These are phyloP conservation scores for Calonectria multiphialidica DNA, from an alignment of 2,329 filamentous ascomycete genomes.

Conservation along the genomic window DNA sequence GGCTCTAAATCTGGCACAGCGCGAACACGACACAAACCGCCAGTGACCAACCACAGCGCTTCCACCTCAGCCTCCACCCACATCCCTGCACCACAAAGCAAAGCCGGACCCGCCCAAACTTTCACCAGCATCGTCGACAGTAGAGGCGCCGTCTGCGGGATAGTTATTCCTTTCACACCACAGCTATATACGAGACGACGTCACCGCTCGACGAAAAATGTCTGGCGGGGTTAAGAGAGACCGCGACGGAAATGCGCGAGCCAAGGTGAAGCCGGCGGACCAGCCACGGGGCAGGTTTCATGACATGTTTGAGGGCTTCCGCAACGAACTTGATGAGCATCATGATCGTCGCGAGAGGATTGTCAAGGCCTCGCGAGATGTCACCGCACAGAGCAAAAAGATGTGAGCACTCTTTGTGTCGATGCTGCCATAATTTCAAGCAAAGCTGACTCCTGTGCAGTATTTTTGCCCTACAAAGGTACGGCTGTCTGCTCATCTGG, in stretches of 20 bases:
- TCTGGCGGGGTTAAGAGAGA: slow-evolving; percentile 65
- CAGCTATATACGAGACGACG: slow-evolving; percentile 23
- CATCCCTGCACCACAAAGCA: slow-evolving; percentile 36
- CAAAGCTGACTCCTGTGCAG: slow-evolving; percentile 37
- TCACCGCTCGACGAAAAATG: slow-evolving; percentile 34
- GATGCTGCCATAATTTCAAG: neutral
- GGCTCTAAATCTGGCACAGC: slow-evolving; percentile 20
- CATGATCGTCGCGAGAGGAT: slow-evolving; percentile 92
- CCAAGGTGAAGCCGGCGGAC: slow-evolving; percentile 51
- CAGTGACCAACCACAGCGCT: slow-evolving; percentile 31
- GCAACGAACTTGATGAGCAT: slow-evolving; percentile 91
- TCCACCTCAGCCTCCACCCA: slow-evolving; percentile 24
- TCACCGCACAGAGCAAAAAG: slow-evolving; percentile 96
- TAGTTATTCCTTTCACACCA: slow-evolving; percentile 8
- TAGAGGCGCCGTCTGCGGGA: neutral
- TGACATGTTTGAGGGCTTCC: slow-evolving; percentile 87
- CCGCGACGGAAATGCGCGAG: slow-evolving; percentile 61
- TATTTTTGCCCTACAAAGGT: slow-evolving; percentile 57
- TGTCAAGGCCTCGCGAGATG: slow-evolving; percentile 91
- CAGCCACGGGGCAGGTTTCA: slow-evolving; percentile 62
- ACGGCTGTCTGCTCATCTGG: neutral
- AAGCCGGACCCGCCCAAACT: slow-evolving; percentile 27
- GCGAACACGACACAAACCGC: slow-evolving; percentile 14
- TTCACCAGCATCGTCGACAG: slow-evolving; percentile 35
- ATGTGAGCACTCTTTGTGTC: slow-evolving; percentile 69